Evolutionary conservation across 768 basidiomycete genomes (phyloP), one percentile per base, ranked within the genome.

Genomic region (Lentinula sp.): DNA sequence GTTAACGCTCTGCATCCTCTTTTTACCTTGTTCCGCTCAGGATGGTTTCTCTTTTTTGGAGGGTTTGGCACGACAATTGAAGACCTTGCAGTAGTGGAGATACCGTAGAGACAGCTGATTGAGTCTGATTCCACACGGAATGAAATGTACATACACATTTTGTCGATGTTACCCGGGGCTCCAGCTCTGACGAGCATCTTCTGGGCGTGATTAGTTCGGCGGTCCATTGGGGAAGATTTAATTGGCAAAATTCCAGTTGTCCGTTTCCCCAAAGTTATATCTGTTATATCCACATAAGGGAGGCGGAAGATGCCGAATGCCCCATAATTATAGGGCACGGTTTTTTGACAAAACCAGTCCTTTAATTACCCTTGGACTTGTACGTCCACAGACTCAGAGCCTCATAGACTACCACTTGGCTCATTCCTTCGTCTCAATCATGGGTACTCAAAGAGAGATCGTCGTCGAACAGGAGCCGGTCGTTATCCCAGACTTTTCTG

Each of bases 401-500:
- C 45, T 33, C 55, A 32, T 41, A 68, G 49, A 57, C 56, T 18
- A 37, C 23, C 15, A 28, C 28, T 49, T 36, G 45, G 43, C 37
- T 45, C 36, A 3, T 37, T 59, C 28, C 46, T 35, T 48, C 32
- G 39, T 20, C 23, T 28, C 7, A 56, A 56, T 43, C 41, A 56
- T 56, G 55, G 55, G 55, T 56, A 23, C 55, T 7, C 55, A 56
- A 43, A 28, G 55, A 56, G 64, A 65, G 54, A 63, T 62, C n/a
- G 65, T 62, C 59, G 68, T 80, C 52, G 78, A 86, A 62, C 90
- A 90, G 74, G 80, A 76, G 46, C 78, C 81, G 52, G 82, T 84
- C 62, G 68, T 81, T 32, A 90, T 96, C 64, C 94, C 94, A 20
- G 88, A 93, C 78, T 82, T 93, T 63, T 81, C 90, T 42, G 82